Conservation (phyloP, 345 rosid species). For the rapeseed (Brassica napus) region DNA sequence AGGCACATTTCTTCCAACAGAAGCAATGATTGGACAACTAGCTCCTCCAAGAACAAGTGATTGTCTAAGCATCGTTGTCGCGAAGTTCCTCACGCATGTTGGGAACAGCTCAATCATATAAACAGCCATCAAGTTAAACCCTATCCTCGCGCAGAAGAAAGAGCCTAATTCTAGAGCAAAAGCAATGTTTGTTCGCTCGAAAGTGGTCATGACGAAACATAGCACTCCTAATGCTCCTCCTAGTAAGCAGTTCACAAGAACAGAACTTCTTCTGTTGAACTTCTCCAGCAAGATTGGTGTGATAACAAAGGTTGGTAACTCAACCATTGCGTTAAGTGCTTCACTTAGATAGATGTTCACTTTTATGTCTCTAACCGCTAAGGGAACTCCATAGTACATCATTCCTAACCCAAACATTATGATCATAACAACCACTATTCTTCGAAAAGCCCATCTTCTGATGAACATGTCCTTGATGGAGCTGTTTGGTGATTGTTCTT, state of each 20-base stretch:
- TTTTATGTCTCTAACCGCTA: constrained; percentile 49
- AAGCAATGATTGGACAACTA: constrained; percentile 40
- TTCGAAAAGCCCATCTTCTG: constrained; percentile 40
- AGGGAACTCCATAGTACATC: constrained; percentile 49
- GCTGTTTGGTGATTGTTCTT: constrained; percentile 10
- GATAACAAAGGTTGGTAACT: constrained; percentile 43
- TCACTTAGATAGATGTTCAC: constrained; percentile 47
- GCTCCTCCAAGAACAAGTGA: constrained; percentile 39
- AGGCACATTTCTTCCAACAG: constrained; percentile 31
- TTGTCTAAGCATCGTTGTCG: constrained; percentile 49
- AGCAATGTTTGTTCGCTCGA: not conserved
- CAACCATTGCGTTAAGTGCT: constrained; percentile 46
- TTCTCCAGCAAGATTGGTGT: constrained; percentile 41
- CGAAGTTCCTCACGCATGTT: constrained; percentile 52
- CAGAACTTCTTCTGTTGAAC: constrained; percentile 42
- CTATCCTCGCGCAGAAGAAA: constrained; percentile 50
- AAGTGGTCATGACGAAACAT: constrained; percentile 29
- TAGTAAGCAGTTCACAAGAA: constrained; percentile 33
- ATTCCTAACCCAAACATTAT: constrained; percentile 52
- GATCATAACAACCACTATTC: constrained; percentile 31
- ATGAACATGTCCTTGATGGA: constrained; percentile 34
- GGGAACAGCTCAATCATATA: constrained; percentile 56
- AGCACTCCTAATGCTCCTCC: constrained; percentile 48
- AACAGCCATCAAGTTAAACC: constrained; percentile 45
- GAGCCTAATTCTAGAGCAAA: constrained; percentile 53